Conservation (phyloP, 495 filamentous ascomycete genomes). For the Podospora tetraspora region DNA sequence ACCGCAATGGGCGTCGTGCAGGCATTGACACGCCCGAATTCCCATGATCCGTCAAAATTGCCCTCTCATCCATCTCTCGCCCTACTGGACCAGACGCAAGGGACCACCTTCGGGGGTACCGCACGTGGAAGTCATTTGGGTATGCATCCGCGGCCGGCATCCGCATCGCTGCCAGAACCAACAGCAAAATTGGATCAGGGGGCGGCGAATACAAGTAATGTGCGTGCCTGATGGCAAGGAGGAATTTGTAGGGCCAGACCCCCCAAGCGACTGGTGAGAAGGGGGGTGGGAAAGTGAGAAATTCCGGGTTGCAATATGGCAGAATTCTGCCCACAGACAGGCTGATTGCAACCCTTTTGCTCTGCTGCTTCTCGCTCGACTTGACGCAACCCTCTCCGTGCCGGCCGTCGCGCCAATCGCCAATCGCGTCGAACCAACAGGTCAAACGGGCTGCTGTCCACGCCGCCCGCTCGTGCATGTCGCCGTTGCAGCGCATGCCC, state of each 20-base stretch:
- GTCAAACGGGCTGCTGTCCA: neutral
- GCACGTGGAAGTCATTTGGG: neutral
- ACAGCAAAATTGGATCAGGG: neutral
- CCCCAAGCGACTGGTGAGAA: neutral
- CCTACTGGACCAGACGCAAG: neutral
- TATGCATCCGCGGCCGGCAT: neutral
- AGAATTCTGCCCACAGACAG: slow-evolving; percentile 7
- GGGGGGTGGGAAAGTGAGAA: neutral
- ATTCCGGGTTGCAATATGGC: slow-evolving; percentile 6
- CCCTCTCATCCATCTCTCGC: neutral
- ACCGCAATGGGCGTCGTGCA: neutral
- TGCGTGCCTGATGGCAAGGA: neutral
- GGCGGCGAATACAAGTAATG: neutral
- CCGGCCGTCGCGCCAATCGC: neutral
- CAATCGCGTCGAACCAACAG: slow-evolving; percentile 1
- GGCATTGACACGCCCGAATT: neutral
- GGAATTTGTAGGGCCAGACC: neutral
- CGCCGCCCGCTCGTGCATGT: neutral
- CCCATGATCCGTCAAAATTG: neutral
- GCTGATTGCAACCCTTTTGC: slow-evolving; percentile 10
- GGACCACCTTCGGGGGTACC: neutral
- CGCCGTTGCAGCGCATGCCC: neutral
- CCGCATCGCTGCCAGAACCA: neutral
- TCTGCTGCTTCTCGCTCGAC: neutral
- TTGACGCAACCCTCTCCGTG: neutral